phyloP scores from a whole-genome alignment of 257 asterid genomes.

The Nicotiana paniculata region DNA sequence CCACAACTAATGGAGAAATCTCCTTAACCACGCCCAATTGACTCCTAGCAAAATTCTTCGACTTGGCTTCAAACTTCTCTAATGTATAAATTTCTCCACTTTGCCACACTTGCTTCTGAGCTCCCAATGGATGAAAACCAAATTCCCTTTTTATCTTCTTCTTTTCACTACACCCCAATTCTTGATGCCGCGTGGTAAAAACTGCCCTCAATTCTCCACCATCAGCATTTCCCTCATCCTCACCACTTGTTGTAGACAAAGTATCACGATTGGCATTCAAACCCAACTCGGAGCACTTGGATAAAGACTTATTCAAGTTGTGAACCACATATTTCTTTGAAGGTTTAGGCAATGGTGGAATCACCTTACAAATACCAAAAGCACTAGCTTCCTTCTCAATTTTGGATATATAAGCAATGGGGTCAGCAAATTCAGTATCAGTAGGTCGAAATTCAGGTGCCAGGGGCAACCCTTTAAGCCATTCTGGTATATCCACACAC shows the following conservation, averaged over 20 bases:
- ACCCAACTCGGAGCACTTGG: slow-evolving; percentile 77
- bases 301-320: slow-evolving; percentile 79
- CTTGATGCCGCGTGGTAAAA: slow-evolving; percentile 91
- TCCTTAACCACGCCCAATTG: slow-evolving; percentile 69
- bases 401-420: slow-evolving; percentile 91
- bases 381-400: slow-evolving; percentile 95
- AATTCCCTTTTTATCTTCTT: slow-evolving; percentile 40
- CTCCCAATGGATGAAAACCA: slow-evolving; percentile 33
- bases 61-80: slow-evolving; percentile 87
- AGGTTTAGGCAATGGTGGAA: slow-evolving; percentile 92
- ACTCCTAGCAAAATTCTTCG: slow-evolving; percentile 68
- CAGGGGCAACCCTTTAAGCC: slow-evolving; percentile 84
- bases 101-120: slow-evolving; percentile 89
- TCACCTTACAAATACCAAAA: slow-evolving; percentile 91
- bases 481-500: slow-evolving; percentile 70
- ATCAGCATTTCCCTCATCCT: slow-evolving; percentile 26
- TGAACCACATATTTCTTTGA: slow-evolving; percentile 72
- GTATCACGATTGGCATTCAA: slow-evolving; percentile 34
- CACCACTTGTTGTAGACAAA: slow-evolving; percentile 21
- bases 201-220: slow-evolving; percentile 54
- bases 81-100: slow-evolving; percentile 91
- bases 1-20: slow-evolving; percentile 63
- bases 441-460: slow-evolving; percentile 99
- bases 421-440: slow-evolving; percentile 95
- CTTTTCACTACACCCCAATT: slow-evolving; percentile 66